phyloP scores from a whole-genome alignment of 1,284 basidiomycete species.

The Salmacisia buchloeana region DNA sequence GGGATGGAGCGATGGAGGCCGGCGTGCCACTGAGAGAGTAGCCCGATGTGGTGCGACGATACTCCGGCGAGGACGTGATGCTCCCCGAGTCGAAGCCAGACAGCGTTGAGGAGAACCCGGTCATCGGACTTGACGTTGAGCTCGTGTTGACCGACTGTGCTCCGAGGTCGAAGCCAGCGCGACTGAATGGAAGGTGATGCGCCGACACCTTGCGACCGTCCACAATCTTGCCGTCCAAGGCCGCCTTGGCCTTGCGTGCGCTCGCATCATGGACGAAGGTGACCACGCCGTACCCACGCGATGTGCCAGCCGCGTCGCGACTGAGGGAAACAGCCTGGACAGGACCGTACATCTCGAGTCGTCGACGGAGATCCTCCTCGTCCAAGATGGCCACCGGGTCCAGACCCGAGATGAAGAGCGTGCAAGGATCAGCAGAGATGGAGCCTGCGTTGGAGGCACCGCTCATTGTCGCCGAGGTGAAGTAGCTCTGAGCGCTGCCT shows the following conservation, averaged over 20 bases:
- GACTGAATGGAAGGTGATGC: conserved; percentile 11
- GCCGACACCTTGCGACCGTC: conserved; percentile 20
- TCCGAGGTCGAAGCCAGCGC: not conserved
- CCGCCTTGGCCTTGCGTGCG: conserved; percentile 12
- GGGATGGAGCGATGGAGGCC: not conserved
- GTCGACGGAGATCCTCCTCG: conserved; percentile 19
- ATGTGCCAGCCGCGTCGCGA: conserved; percentile 17
- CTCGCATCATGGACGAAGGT: conserved; percentile 13
- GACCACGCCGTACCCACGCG: conserved; percentile 23
- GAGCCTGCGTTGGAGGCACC: not conserved
- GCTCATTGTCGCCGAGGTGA: not conserved
- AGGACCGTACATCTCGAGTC: conserved; percentile 20
- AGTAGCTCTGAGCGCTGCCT: not conserved
- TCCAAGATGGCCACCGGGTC: conserved; percentile 21
- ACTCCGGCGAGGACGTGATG: not conserved
- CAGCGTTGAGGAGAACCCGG: not conserved
- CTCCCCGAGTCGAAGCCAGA: not conserved
- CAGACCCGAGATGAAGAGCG: conserved; percentile 20
- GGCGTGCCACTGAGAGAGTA: not conserved
- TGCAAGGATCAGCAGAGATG: conserved; percentile 10
- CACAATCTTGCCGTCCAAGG: conserved; percentile 19
- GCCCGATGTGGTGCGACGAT: not conserved
- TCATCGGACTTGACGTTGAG: not conserved
- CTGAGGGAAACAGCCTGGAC: conserved; percentile 15
- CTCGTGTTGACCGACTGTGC: not conserved